Evolutionary conservation across 31 red algal species (phyloP), one percentile per base, ranked within the genome.

Genomic region (Asparagopsis taxiformis): DNA sequence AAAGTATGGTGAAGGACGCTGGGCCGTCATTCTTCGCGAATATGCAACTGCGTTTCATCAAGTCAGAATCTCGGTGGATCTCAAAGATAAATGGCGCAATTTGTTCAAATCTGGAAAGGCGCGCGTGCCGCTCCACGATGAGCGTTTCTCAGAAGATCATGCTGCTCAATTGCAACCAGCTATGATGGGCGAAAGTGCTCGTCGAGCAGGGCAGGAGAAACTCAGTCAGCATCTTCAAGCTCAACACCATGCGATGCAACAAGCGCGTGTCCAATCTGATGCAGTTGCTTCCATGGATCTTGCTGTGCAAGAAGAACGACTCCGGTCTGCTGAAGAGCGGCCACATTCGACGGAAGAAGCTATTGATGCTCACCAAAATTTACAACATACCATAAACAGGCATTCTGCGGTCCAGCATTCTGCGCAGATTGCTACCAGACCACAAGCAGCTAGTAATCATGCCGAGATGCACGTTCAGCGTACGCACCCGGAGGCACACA

Each of bases 41-140:
- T 67, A 58, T 67, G 77, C 77, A 1, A 16, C 52, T 38, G 22
- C 31, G 3, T 80, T 80, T 51, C 63, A 80, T 54, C 52, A 49
- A 1, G 62, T 67, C 8, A 46, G 77, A 10, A 80, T 80, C 24
- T 59, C 50, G 51, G 64, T 80, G 30, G 77, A 80, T 35, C 56
- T 80, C 51, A 80, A 80, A 34, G 77, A 80, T 33, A 80, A 80
- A 44, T 80, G 77, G 77, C 77, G 77, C 11, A 80, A 80, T 51
- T 37, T 80, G 23, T 68, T 54, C 35, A 80, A 80, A 33, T 51
- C 74, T 29, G 2, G 31, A 57, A 77, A 64, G 51, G 54, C 28
- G 26, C 28, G 19, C 0, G 48, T 46, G 36, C 58, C 41, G 8
- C 41, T 46, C 6, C 8, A 6, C 6, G 41, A 46, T 9, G 41